Conservation (phyloP, 2,329 filamentous ascomycete species). For the Stylonectria norvegica region DNA sequence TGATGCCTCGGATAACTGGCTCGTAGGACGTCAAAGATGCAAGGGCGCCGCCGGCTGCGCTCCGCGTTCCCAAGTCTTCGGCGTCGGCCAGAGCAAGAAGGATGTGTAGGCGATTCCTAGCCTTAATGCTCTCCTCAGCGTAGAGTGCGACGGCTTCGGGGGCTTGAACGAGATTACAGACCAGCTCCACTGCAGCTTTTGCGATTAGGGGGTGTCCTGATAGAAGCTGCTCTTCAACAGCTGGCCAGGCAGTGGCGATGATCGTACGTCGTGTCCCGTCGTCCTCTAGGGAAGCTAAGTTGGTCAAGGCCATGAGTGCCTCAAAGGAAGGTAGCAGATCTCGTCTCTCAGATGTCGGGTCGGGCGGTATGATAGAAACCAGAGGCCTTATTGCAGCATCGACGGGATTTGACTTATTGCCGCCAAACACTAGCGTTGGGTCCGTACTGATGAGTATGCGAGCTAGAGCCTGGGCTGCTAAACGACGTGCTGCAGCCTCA, state of each 20-base stretch:
- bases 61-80: slow-evolving; percentile 73
- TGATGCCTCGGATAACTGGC: slow-evolving; percentile 65
- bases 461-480: slow-evolving; percentile 75
- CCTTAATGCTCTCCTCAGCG: slow-evolving; percentile 62
- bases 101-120: slow-evolving; percentile 73
- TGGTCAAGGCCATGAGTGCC: slow-evolving; percentile 85
- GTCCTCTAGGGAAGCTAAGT: slow-evolving; percentile 78
- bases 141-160: slow-evolving; percentile 66
- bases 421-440: slow-evolving; percentile 77
- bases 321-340: slow-evolving; percentile 90
- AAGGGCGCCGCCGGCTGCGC: slow-evolving; percentile 82
- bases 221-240: slow-evolving; percentile 80
- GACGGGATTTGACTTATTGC: slow-evolving; percentile 68
- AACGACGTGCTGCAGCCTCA: slow-evolving; percentile 47
- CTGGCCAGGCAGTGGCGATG: slow-evolving; percentile 68
- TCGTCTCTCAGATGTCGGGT: slow-evolving; percentile 59
- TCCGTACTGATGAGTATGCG: slow-evolving; percentile 85
- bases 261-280: slow-evolving; percentile 64
- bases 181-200: slow-evolving; percentile 79
- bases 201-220: slow-evolving; percentile 71
- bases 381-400: slow-evolving; percentile 81
- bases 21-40: slow-evolving; percentile 81
- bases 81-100: slow-evolving; percentile 84
- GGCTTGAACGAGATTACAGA: slow-evolving; percentile 82
- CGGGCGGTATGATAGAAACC: slow-evolving; percentile 66